Percentiles rank a stretch among this genome's conserved stretches.
phyloP scores from a whole-genome alignment of 495 filamentous ascomycete genomes.

The Amorphotheca resinae region DNA sequence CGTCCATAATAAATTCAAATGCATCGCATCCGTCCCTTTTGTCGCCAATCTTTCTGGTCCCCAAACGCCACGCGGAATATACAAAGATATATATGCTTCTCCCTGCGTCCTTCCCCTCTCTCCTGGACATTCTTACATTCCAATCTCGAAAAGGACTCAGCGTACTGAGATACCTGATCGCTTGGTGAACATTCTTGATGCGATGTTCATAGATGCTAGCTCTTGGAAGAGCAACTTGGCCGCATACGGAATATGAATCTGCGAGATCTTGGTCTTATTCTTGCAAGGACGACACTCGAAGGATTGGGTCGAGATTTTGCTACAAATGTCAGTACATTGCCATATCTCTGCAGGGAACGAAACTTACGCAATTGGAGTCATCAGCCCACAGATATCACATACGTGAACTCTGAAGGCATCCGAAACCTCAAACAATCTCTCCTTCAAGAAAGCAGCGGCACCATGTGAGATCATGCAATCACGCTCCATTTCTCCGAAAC shows the following conservation, averaged over 20 bases:
- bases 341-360: constrained; percentile 3
- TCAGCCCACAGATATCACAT: constrained; percentile 96
- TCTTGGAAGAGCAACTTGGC: constrained; percentile 99
- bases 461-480: constrained; percentile 99
- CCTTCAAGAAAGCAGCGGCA: constrained; percentile 91
- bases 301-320: constrained; percentile 85
- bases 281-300: constrained; percentile 96
- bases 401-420: constrained; percentile 98
- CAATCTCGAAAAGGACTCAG: constrained; percentile 16
- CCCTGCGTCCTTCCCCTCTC: not conserved
- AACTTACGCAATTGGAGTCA: constrained; percentile 98
- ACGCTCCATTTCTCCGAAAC: constrained; percentile 99
- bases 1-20: constrained; percentile 7
- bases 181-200: constrained; percentile 89
- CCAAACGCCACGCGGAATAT: constrained; percentile 17
- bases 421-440: constrained; percentile 90
- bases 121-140: constrained; percentile 15
- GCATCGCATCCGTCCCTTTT: constrained; percentile 7
- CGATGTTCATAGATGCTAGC: constrained; percentile 95
- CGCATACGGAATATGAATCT: constrained; percentile 94
- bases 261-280: constrained; percentile 96
- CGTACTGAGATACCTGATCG: constrained; percentile 60
- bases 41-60: constrained; percentile 11
- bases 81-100: constrained; percentile 15
- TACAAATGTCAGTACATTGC: constrained; percentile 29